phyloP scores from a whole-genome alignment of 495 filamentous ascomycete species.

The Penicillium argentinense region DNA sequence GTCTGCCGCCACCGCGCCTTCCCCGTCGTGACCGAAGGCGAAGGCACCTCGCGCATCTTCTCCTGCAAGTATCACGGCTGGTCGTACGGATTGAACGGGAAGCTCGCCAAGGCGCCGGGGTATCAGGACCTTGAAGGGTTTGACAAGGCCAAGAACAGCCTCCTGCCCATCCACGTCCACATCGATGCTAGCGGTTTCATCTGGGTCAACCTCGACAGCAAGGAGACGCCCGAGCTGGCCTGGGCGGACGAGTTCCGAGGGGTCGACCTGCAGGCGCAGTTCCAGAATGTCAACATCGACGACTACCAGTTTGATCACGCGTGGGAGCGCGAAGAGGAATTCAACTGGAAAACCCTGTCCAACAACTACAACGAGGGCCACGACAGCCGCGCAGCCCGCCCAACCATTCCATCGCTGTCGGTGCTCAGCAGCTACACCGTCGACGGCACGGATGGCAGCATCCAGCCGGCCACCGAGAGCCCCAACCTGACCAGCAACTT shows the following conservation, averaged over 20 bases:
- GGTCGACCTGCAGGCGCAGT: conserved; percentile 35
- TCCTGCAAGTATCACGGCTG: conserved; percentile 62
- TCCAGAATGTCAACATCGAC: conserved; percentile 41
- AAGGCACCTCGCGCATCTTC: conserved; percentile 51
- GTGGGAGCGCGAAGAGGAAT: conserved; percentile 45
- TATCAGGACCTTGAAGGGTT: conserved; percentile 56
- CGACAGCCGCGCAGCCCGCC: conserved; percentile 43
- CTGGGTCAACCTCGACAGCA: conserved; percentile 51
- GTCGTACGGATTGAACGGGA: conserved; percentile 58
- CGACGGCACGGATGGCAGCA: conserved; percentile 30
- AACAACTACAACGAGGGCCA: conserved; percentile 54
- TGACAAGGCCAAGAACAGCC: conserved; percentile 52
- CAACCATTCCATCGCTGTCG: conserved; percentile 35
- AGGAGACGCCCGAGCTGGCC: conserved; percentile 35
- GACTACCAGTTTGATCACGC: conserved; percentile 48
- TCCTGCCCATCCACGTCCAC: conserved; percentile 47
- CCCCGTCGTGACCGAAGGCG: conserved; percentile 50
- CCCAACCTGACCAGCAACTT: conserved; percentile 39
- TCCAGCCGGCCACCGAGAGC: conserved; percentile 31
- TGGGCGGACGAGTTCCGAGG: conserved; percentile 45
- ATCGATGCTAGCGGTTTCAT: conserved; percentile 49
- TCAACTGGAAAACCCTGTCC: conserved; percentile 54
- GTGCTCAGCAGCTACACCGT: conserved; percentile 39
- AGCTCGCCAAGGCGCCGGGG: conserved; percentile 57
- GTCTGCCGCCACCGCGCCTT: conserved; percentile 59